Base-by-base conservation (phyloP, 331 rosid species). In the Saraca asoca region DNA sequence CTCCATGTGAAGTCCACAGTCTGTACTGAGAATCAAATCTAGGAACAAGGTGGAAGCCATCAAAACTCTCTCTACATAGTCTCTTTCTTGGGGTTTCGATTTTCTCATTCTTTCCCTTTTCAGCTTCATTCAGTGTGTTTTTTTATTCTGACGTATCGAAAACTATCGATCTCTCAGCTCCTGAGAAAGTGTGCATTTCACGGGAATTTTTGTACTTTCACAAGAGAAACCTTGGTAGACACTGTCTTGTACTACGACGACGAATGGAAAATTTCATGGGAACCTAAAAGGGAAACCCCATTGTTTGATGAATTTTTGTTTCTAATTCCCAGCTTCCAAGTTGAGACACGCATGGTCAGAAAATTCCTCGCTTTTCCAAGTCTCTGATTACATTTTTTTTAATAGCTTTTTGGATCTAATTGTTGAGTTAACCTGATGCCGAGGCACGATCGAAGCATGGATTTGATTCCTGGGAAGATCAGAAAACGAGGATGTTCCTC, bases 401-500 rank as follows among this genome's bases (percentile, higher is more conserved):
- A 41, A n/a, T 46, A 38, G 16, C 1, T 19, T 51, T 8, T 19
- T 11, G 31, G 18, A 38, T 12, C 38, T 51, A 54, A 60, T 62
- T n/a, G 54, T 39, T 34, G 31, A 17, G 62, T 66, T 13, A 49
- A 63, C 46, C 51, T 42, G 76, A 85, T 88, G 92, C 89, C 83
- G 48, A 90, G 85, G 81, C 95, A 81, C 59, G 82, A 79, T 58
- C 69, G 69, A 50, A 74, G 44, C 69, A 79, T 74, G 91, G 96
- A 90, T 60, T 48, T 71, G 62, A 65, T 94, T 53, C 99, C 95
- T 0, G 97, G 97, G 5, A 94, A 94, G 75, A 94, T 90, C 78
- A 64, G 99, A 69, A 94, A 94, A 78, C 95, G 99, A 62, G 99
- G 99, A 0, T 90, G 96, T 58, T 90, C 99, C 3, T 88, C 99